Evolutionary conservation across 2,329 filamentous ascomycete species (phyloP), one percentile per base, ranked within the genome.

Genomic region (Talaromyces sp.): DNA sequence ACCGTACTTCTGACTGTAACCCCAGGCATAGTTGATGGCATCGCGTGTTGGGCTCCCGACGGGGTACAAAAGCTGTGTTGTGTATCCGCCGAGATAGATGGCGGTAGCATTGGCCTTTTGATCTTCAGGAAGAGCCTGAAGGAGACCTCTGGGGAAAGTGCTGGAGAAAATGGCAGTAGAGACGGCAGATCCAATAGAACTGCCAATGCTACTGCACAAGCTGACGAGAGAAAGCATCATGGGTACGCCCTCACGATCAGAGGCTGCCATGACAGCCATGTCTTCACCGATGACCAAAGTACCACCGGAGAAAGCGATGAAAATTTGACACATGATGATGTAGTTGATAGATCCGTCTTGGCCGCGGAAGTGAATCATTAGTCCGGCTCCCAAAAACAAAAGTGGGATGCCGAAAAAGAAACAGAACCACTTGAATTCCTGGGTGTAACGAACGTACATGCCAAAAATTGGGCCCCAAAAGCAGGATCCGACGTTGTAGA

Each of bases 351-450:
- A 74, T 11, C 79, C 75, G 37, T 80, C 75, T 3, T 82, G 77
- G 52, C 81, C 78, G 13, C 84, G 82, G 77, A 86, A 86, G 54
- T 83, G 74, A 66, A 87, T 83, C 82, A 87, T 84, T 9, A 86
- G 75, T 0, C 83, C 83, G 0, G 82, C 78, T 1, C 82, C 84
- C 0, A 87, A 76, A 14, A 85, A 77, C 65, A 79, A 81, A 1
- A 86, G 68, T 0, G 84, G 84, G 0, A 85, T 72, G 16, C 80
- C 84, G 62, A 85, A 83, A 71, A 75, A 84, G 6, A 85, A 73
- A 5, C 81, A 80, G 9, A 82, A 69, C 64, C 78, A 79, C 73
- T 86, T 87, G 78, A 85, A 85, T 48, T 78, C 80, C 19, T 81
- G 81, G 5, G 81, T 83, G 24, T 70, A 74, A 52, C 81, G 81